Base-by-base conservation (phyloP, 139 green algal species). In the Chlorella sorokiniana region DNA sequence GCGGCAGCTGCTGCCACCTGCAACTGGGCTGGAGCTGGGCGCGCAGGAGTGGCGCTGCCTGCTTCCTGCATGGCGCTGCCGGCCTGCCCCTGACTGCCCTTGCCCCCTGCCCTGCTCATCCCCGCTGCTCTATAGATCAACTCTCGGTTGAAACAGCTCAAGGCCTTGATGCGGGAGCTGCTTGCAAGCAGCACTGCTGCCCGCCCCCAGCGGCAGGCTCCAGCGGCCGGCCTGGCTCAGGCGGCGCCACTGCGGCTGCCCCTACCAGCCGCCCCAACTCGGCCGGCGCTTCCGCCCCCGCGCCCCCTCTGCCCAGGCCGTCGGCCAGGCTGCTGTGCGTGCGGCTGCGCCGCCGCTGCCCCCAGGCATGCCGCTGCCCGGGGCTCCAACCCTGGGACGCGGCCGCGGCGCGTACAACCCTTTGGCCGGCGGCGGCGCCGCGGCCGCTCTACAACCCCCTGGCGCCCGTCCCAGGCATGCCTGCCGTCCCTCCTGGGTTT, bases 381-480 rank as follows among this genome's bases (percentile, higher is more conserved):
- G 25, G 11, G 44, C 27, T 14, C 40, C 69, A 3, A 42, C 42
- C 41, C 69, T 27, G 5, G 69, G 69, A 16, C 69, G 69, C 11
- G 42, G 69, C 27, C 69, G 69, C 5, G 69, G 69, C 23, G 56
- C 56, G 69, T 76, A 76, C 69, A 76, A 61, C 40, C 67, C 67
- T 3, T 37, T 74, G 18, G 67, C n/a, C 5, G 69, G n/a, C n/a
- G 9, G 20, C 33, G 67, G 42, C 48, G 48, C 14, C 31, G 70
- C 16, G 70, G 16, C 48, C 65, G 16, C 33, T 31, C 1, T 78
- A 78, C 70, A 78, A 78, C 70, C 70, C 70, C 9, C 48, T 78
- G 18, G 48, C 70, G 23, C 41, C 38, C 38, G 25, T 51, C 23
- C 72, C 52, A 2, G 72, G n/a, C 5, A 79, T 79, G 51, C 23